Percentiles rank a stretch among this genome's conserved stretches.
Evolutionary conservation across 78 protist species (phyloP).

Genomic region (Dictyostelium citrinum): DNA sequence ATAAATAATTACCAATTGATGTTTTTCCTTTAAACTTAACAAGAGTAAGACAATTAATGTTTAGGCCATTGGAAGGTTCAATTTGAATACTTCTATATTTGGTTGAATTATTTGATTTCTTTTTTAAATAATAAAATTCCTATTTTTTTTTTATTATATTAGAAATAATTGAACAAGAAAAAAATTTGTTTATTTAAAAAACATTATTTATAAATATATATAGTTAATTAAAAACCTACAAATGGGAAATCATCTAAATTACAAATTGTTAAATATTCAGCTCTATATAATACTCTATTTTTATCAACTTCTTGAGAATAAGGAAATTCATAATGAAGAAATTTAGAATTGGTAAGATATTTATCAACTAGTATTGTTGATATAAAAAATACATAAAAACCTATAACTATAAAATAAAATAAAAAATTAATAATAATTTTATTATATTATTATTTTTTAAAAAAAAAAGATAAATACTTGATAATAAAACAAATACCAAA

Average conservation of each 20-base stretch:
- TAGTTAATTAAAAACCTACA: neutral
- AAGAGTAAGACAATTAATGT: neutral
- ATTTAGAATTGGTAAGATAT: neutral
- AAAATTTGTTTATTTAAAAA: no score
- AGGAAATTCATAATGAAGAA: neutral
- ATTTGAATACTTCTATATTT: neutral
- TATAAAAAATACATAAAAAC: constrained; percentile 32
- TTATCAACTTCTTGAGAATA: neutral
- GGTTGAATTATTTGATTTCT: neutral
- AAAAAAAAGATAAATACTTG: neutral
- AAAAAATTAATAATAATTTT: neutral
- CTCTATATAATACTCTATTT: neutral
- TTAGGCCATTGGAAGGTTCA: neutral
- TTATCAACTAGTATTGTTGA: constrained; percentile 7
- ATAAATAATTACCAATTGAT: neutral
- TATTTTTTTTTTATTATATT: neutral
- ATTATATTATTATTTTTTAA: neutral
- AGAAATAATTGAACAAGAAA: no score
- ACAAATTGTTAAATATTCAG: constrained; percentile 18
- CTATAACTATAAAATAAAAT: neutral
- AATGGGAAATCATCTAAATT: neutral
- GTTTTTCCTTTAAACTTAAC: neutral
- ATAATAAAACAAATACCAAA: neutral
- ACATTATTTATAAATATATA: neutral
- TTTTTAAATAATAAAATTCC: neutral